Evolutionary conservation across 352 stramenopile genomes (phyloP).

Genomic region (Pythium brachiatum): DNA sequence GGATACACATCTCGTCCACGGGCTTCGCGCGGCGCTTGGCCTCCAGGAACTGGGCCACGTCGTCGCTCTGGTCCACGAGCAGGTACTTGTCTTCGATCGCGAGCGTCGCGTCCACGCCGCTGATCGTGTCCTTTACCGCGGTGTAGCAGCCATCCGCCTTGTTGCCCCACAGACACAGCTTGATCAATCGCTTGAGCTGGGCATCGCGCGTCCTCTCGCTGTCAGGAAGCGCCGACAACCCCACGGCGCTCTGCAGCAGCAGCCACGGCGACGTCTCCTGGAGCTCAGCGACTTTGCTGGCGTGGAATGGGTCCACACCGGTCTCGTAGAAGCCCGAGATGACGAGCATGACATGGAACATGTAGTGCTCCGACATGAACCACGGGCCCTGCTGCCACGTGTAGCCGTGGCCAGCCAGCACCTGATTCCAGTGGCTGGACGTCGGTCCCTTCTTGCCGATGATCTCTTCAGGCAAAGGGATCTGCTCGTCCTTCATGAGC

Average conservation of each 20-base stretch:
- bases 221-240: slow-evolving; percentile 22
- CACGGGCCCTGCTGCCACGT: slow-evolving; percentile 74
- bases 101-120: slow-evolving; percentile 45
- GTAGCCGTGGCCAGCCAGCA: slow-evolving; percentile 43
- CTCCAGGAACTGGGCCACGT: slow-evolving; percentile 46
- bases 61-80: slow-evolving; percentile 52
- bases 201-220: slow-evolving; percentile 32
- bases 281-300: slow-evolving; percentile 59
- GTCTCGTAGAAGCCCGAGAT: slow-evolving; percentile 63
- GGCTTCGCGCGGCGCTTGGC: slow-evolving; percentile 2
- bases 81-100: slow-evolving; percentile 57
- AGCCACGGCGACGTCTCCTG: slow-evolving; percentile 49
- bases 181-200: slow-evolving; percentile 54
- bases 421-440: slow-evolving; percentile 41
- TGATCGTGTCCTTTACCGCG: slow-evolving; percentile 67
- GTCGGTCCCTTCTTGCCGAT: slow-evolving; percentile 36
- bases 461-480: slow-evolving; percentile 46
- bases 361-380: slow-evolving; percentile 75
- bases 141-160: slow-evolving; percentile 79
- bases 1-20: slow-evolving; percentile 25
- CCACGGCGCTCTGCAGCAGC: slow-evolving; percentile 55
- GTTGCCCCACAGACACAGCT: slow-evolving; percentile 76
- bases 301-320: slow-evolving; percentile 63
- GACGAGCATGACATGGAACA: slow-evolving; percentile 67
- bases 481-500: slow-evolving; percentile 40